phyloP scores from a whole-genome alignment of 192 early-diverging fungal genomes.

The Umbelopsis sp. region DNA sequence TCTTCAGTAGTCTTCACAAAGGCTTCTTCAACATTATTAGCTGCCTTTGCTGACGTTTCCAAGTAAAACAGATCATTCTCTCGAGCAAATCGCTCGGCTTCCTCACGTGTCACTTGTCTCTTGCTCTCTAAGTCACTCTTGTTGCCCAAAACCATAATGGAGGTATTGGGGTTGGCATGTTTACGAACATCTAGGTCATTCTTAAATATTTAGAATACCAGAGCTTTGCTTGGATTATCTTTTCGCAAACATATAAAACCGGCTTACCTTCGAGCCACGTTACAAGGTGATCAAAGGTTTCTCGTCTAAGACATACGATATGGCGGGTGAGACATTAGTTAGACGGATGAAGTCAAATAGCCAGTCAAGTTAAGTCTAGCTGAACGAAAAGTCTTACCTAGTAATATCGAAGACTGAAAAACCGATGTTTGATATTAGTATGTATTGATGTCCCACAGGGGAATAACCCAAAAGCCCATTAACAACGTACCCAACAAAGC shows the following conservation, averaged over 20 bases:
- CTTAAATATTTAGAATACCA: neutral
- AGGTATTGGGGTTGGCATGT: conserved; percentile 89
- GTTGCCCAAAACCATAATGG: conserved; percentile 90
- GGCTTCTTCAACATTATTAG: conserved; percentile 81
- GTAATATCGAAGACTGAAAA: conserved; percentile 77
- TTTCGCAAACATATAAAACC: neutral
- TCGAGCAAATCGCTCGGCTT: conserved; percentile 86
- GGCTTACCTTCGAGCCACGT: conserved; percentile 70
- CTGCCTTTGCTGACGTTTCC: conserved; percentile 90
- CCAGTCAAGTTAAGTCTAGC: too few species aligned
- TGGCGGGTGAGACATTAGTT: neutral
- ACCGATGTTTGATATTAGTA: too few species aligned
- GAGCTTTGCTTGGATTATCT: neutral
- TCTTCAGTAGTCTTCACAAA: conserved; percentile 81
- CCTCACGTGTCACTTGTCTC: conserved; percentile 80
- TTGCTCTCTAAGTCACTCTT: conserved; percentile 82
- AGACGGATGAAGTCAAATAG: neutral
- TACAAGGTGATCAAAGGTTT: conserved; percentile 75
- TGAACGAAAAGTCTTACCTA: conserved; percentile 42
- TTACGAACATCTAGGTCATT: conserved; percentile 67
- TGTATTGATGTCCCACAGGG: too few species aligned
- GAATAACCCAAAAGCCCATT: neutral
- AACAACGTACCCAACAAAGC: conserved; percentile 61
- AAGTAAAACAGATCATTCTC: conserved; percentile 87
- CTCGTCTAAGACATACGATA: conserved; percentile 39